phyloP scores from a whole-genome alignment of 768 basidiomycete genomes.

The Pleurotus citrinopileatus region DNA sequence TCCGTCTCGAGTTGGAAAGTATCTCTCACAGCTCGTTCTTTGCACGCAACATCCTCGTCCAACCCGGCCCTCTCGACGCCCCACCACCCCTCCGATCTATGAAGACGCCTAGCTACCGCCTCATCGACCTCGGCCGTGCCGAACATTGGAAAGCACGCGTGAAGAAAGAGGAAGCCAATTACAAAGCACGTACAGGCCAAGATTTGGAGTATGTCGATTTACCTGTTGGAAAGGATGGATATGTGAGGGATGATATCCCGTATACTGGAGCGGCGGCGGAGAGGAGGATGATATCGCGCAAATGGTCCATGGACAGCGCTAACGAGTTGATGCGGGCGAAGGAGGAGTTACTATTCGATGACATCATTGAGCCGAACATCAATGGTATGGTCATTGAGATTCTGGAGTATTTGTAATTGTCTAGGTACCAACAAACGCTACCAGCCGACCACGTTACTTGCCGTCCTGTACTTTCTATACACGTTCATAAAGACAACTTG shows the following conservation, averaged over 20 bases:
- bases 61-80: slow-evolving; percentile 35
- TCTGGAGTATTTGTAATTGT: no score
- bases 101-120: slow-evolving; percentile 34
- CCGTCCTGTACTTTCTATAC: no score
- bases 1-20: slow-evolving; percentile 36
- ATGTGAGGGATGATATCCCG: no score
- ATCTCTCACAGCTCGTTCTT: slow-evolving; percentile 41
- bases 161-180: neutral
- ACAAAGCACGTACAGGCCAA: neutral
- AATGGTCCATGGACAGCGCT: neutral
- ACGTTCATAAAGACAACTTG: no score
- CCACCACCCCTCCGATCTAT: slow-evolving; percentile 25
- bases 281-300: neutral
- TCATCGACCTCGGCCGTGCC: slow-evolving; percentile 50
- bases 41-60: slow-evolving; percentile 41
- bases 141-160: slow-evolving; percentile 8
- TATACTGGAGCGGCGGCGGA: neutral
- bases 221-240: neutral
- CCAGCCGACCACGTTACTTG: no score
- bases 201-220: neutral
- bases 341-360: no score
- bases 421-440: no score
- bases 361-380: no score
- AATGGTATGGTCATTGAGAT: no score
- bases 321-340: no score